Conservation (phyloP, 169 alveolate species). For the Plasmodium sp. region DNA sequence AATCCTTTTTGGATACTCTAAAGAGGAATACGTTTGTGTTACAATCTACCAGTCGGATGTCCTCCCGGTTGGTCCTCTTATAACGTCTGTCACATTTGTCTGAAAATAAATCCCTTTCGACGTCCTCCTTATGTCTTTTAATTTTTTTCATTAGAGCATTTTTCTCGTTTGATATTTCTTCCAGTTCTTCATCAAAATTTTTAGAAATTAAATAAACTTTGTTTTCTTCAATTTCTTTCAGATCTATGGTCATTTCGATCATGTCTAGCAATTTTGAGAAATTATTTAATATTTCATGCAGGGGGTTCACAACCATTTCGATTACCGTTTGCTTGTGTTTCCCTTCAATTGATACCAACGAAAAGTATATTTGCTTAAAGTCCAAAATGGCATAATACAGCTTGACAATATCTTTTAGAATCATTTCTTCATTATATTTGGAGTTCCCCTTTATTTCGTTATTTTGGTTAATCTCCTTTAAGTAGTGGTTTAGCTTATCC, state of each 20-base stretch:
- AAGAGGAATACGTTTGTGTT: slow-evolving; percentile 87
- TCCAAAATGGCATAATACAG: slow-evolving; percentile 79
- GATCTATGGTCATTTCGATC: slow-evolving; percentile 94
- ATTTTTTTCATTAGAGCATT: slow-evolving; percentile 84
- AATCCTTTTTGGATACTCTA: slow-evolving; percentile 90
- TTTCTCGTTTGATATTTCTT: slow-evolving; percentile 81
- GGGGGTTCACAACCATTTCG: slow-evolving; percentile 80
- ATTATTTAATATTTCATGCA: slow-evolving; percentile 84
- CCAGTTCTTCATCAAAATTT: slow-evolving; percentile 86
- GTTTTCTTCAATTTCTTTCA: slow-evolving; percentile 92
- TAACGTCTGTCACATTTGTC: slow-evolving; percentile 76
- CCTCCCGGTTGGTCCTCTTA: slow-evolving; percentile 77
- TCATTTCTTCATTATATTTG: slow-evolving; percentile 67
- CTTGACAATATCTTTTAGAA: slow-evolving; percentile 78
- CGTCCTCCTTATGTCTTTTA: slow-evolving; percentile 86
- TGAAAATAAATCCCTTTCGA: slow-evolving; percentile 85
- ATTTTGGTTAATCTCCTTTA: slow-evolving; percentile 77
- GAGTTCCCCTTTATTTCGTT: slow-evolving; percentile 47
- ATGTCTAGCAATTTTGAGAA: slow-evolving; percentile 89
- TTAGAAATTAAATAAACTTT: slow-evolving; percentile 88
- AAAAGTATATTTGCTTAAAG: slow-evolving; percentile 62
- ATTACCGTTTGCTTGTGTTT: slow-evolving; percentile 77
- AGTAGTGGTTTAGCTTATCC: slow-evolving; percentile 81
- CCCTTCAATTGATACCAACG: slow-evolving; percentile 79
- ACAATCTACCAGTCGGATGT: slow-evolving; percentile 86